Conservation (phyloP, 805 yeast genomes). For the Cyberlindnera mycetangii region DNA sequence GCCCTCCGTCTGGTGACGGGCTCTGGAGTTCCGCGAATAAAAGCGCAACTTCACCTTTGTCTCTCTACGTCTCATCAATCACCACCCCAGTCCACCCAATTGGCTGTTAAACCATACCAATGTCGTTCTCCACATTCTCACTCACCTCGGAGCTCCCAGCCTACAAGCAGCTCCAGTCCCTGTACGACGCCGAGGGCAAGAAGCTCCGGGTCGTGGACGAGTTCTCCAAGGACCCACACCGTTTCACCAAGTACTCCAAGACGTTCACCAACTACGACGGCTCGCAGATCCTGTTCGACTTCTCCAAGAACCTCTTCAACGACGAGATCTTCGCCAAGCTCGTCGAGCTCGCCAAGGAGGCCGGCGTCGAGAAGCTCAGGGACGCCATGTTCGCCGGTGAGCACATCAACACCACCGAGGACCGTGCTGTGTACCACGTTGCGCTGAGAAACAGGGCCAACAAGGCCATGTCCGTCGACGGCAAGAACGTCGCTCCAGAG, state of each 20-base stretch:
- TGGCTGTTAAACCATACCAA: not conserved
- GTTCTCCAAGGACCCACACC: slow-evolving; percentile 67
- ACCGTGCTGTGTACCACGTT: slow-evolving; percentile 94
- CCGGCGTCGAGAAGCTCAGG: slow-evolving; percentile 81
- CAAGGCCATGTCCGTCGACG: slow-evolving; percentile 86
- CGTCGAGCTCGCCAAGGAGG: slow-evolving; percentile 82
- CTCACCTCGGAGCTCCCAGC: slow-evolving; percentile 64
- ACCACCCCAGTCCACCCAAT: not conserved
- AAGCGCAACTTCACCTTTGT: not conserved
- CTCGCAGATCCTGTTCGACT: slow-evolving; percentile 88
- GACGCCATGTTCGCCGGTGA: slow-evolving; percentile 91
- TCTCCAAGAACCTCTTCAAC: slow-evolving; percentile 89
- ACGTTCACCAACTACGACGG: slow-evolving; percentile 83
- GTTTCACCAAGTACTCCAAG: slow-evolving; percentile 74
- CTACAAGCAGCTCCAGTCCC: slow-evolving; percentile 72
- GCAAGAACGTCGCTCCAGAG: slow-evolving; percentile 83
- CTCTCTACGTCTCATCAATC: not conserved
- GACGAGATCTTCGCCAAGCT: slow-evolving; percentile 73
- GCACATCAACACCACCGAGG: slow-evolving; percentile 93
- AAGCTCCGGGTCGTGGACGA: slow-evolving; percentile 66
- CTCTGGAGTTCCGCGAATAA: slow-evolving; percentile 1
- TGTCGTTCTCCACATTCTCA: slow-evolving; percentile 13
- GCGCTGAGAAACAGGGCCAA: slow-evolving; percentile 92
- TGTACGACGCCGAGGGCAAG: slow-evolving; percentile 71
- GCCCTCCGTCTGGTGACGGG: slow-evolving; percentile 16